phyloP scores from a whole-genome alignment of 176 grass and related monocot genomes.

The Calamus simplicifolius region DNA sequence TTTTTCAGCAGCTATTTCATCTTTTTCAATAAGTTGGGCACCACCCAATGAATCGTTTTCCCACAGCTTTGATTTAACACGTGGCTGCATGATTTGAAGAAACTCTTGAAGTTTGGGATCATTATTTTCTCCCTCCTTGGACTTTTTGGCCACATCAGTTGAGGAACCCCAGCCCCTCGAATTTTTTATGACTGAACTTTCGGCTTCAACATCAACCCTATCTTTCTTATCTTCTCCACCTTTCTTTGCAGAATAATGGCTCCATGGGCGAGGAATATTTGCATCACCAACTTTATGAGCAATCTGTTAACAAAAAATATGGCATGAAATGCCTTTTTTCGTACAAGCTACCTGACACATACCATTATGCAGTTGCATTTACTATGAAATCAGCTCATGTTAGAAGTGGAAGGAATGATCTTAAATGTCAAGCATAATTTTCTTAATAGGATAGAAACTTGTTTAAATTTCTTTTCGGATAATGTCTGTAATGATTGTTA shows the following conservation, averaged over 20 bases:
- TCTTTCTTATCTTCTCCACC: conserved; percentile 30
- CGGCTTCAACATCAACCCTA: conserved; percentile 15
- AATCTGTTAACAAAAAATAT: conserved; percentile 29
- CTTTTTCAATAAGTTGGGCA: conserved; percentile 27
- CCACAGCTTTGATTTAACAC: conserved; percentile 84
- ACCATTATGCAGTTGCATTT: no score
- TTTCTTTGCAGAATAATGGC: conserved; percentile 67
- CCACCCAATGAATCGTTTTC: conserved; percentile 56
- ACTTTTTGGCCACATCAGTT: neutral
- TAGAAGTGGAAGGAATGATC: no score
- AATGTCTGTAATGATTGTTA: no score
- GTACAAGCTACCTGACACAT: no score
- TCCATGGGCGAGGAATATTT: conserved; percentile 74
- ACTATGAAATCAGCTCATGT: no score
- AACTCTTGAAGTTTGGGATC: conserved; percentile 74
- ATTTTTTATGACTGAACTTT: conserved; percentile 16
- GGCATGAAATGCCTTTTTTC: no score
- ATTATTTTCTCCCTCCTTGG: no score
- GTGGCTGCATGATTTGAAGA: conserved; percentile 84
- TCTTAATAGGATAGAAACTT: no score
- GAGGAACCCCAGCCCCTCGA: conserved; percentile 26
- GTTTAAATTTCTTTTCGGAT: no score
- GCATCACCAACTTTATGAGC: conserved; percentile 80
- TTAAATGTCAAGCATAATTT: no score
- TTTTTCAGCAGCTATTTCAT: conserved; percentile 21